Conservation (phyloP, 148 eudicot genomes). For the Heliamphora exappendiculata region DNA sequence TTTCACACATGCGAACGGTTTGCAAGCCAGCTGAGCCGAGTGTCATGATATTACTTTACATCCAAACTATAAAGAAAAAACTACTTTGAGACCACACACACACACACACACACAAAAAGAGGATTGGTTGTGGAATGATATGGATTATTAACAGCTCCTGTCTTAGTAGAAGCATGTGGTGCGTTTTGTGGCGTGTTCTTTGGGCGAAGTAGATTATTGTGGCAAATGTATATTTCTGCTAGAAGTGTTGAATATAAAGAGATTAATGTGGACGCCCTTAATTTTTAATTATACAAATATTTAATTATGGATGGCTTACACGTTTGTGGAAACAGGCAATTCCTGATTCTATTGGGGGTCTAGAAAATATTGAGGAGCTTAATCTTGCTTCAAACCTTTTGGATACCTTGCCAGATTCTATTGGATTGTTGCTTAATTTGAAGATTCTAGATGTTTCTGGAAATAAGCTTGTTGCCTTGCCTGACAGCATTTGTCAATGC, state of each 20-base stretch:
- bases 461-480: conserved; percentile 79
- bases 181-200: neutral
- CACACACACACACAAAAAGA: neutral
- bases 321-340: conserved; percentile 41
- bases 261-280: neutral
- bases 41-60: neutral
- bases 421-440: conserved; percentile 66
- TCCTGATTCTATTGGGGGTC: conserved; percentile 86
- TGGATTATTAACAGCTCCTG: neutral
- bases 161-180: neutral
- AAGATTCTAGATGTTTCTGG: conserved; percentile 71
- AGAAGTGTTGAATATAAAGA: neutral
- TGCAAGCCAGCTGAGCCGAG: neutral
- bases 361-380: conserved; percentile 78
- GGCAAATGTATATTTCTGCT: neutral
- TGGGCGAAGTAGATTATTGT: neutral
- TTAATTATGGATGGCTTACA: conserved; percentile 11
- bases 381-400: conserved; percentile 67
- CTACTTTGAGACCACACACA: neutral
- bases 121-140: neutral
- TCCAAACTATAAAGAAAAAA: neutral
- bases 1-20: neutral
- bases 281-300: neutral
- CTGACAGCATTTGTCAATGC: conserved; percentile 85
- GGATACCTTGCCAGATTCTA: conserved; percentile 79